A percentile compares a stretch with the other conserved stretches of the same genome.
These are phyloP conservation scores for Seminavis robusta DNA, from an alignment of 108 stramenopile genomes.

Conservation along the genomic window DNA sequence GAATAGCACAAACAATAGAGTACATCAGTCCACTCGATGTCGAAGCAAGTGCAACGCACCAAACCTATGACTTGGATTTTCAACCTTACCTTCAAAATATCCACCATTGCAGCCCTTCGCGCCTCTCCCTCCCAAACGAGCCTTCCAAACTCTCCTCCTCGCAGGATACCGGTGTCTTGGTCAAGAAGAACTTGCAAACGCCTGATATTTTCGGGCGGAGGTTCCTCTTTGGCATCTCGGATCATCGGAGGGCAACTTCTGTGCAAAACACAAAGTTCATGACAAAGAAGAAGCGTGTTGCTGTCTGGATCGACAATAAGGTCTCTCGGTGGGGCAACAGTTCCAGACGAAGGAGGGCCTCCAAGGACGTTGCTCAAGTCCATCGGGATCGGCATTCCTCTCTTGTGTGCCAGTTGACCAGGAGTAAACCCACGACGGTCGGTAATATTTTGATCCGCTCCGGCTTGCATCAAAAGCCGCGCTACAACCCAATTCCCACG, in stretches of 20 bases:
- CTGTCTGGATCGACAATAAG: conserved; percentile 81
- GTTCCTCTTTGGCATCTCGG: conserved; percentile 61
- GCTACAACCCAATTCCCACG: conserved; percentile 83
- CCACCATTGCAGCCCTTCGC: conserved; percentile 73
- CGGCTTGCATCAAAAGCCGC: conserved; percentile 60
- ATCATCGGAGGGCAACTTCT: conserved; percentile 81
- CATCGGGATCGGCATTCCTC: conserved; percentile 82
- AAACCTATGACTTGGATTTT: background rate
- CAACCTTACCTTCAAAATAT: conserved; percentile 74
- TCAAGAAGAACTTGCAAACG: conserved; percentile 79
- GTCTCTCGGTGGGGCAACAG: conserved; percentile 60
- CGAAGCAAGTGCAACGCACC: background rate
- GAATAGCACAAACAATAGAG: background rate
- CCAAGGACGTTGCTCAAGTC: conserved; percentile 57
- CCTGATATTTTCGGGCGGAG: conserved; percentile 86
- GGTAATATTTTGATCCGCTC: conserved; percentile 48
- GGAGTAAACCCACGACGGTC: conserved; percentile 82
- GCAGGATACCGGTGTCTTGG: conserved; percentile 74
- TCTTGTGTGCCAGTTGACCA: conserved; percentile 67
- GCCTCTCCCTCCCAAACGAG: conserved; percentile 71
- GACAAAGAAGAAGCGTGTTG: conserved; percentile 67
- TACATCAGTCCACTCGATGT: background rate
- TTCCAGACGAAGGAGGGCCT: conserved; percentile 38
- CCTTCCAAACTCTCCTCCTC: conserved; percentile 63
- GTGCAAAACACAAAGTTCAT: conserved; percentile 79